Evolutionary conservation across 1,284 basidiomycete species (phyloP), one percentile per base, ranked within the genome.

Genomic region (Agroathelia rolfsii): DNA sequence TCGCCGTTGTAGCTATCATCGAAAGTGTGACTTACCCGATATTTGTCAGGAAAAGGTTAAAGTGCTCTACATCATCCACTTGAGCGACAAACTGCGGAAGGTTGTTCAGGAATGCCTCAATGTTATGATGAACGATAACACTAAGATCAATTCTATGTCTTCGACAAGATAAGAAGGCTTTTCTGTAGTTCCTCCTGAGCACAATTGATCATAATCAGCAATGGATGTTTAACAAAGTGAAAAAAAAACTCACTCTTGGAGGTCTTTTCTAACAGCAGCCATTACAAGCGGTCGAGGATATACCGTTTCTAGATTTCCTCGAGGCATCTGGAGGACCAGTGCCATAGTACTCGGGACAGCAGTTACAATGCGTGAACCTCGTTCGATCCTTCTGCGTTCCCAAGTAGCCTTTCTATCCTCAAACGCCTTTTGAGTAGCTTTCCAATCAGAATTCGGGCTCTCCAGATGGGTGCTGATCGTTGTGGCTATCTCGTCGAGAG

Each of bases 231-330:
- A 28, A 19, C 15, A 5, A 22, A 39, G 20, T 30, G 6, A 3
- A 31, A 20, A 8, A 18, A 36, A 9, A 18, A 60, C 81, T 43
- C 48, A 92, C 89, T 52, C 59, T 30, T 79, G 65, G 8, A 93
- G 64, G 49, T 90, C 83, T 30, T 72, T 62, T 34, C 70, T 67
- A 1, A 94, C 79, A 3, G 86, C 78, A 32, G 81, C 72, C 57
- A 96, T 76, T 3, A 97, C 92, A 40, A 99, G 61, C 1, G 94
- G 85, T 20, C 95, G 67, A 1, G 95, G 95, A 47, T 83, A 88
- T 36, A 98, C 81, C 0, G 90, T 96, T 62, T 99, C 95, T 34
- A 99, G 53, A 55, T 98, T 98, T 0, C 95, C 95, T 44, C 95
- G 64, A 0, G 94, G 95, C 92, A 98, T 98, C 61, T 99, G 95